A percentile compares a stretch with the other conserved stretches of the same genome.
Conservation (phyloP, 768 basidiomycete species). For the Hortiboletus flavorubellus region DNA sequence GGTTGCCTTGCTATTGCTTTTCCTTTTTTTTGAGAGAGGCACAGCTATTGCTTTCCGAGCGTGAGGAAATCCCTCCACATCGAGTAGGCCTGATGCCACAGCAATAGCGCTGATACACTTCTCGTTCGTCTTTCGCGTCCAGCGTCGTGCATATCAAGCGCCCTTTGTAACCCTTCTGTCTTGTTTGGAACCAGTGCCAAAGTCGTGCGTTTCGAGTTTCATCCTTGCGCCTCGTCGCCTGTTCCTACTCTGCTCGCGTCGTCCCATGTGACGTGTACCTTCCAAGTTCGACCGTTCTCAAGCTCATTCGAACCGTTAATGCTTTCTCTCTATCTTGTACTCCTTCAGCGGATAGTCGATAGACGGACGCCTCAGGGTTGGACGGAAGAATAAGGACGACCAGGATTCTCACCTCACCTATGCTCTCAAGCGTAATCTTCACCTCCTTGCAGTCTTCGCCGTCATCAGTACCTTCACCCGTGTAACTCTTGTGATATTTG, state of each 20-base stretch:
- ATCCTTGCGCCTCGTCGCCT: conserved; percentile 19
- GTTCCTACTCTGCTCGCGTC: conserved; percentile 31
- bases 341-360: conserved; percentile 20
- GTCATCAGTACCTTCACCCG: conserved; percentile 34
- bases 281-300: conserved; percentile 40
- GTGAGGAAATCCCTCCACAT: conserved; percentile 19
- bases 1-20: conserved; percentile 19
- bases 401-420: neutral
- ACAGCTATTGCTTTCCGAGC: conserved; percentile 4
- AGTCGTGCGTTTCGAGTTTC: conserved; percentile 17
- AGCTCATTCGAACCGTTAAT: conserved; percentile 36
- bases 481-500: conserved; percentile 35
- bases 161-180: conserved; percentile 29
- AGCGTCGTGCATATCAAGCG: conserved; percentile 32
- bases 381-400: neutral
- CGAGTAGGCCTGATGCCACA: conserved; percentile 2
- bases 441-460: conserved; percentile 25
- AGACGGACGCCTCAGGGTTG: neutral
- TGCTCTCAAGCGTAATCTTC: conserved; percentile 16
- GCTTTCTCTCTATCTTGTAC: conserved; percentile 29
- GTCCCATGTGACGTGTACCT: conserved; percentile 36
- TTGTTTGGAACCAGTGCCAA: conserved; percentile 1
- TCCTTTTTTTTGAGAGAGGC: too few relatives aligned
- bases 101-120: conserved; percentile 11
- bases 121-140: conserved; percentile 25